Percentiles rank a stretch among this genome's conserved stretches.
Evolutionary conservation across 1,284 basidiomycete species (phyloP).

Genomic region (Vanrija pseudolonga): DNA sequence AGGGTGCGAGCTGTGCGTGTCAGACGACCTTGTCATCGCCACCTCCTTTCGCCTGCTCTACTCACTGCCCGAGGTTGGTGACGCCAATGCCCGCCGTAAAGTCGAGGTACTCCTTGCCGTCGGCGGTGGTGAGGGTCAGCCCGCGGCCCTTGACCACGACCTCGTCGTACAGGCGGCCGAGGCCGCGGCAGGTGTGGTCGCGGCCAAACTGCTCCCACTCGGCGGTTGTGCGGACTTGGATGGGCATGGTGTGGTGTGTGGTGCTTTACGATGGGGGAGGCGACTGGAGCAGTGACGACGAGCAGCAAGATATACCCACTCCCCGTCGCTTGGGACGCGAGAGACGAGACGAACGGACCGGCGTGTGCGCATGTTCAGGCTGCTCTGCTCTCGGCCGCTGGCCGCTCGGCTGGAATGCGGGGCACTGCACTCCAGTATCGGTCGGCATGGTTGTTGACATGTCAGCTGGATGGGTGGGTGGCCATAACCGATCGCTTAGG

Average conservation of each 20-base stretch:
- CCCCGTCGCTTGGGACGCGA: too few species aligned
- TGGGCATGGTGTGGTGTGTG: not conserved
- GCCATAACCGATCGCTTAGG: too few species aligned
- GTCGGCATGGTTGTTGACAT: too few species aligned
- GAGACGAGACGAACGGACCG: too few species aligned
- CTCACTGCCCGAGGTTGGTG: constrained; percentile 57
- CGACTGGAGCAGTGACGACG: too few species aligned
- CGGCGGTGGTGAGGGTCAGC: constrained; percentile 58
- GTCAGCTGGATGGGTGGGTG: too few species aligned
- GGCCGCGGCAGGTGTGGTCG: constrained; percentile 37
- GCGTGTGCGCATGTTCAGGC: too few species aligned
- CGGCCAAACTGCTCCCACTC: constrained; percentile 28
- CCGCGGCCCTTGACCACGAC: constrained; percentile 75
- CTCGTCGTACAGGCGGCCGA: constrained; percentile 52
- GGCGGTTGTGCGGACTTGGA: not conserved
- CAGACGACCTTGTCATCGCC: not conserved
- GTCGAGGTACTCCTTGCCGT: constrained; percentile 56
- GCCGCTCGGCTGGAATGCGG: too few species aligned
- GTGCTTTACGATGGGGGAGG: too few species aligned
- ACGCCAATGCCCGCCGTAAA: constrained; percentile 73
- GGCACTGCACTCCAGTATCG: too few species aligned
- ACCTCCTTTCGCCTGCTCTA: not conserved
- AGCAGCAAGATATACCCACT: too few species aligned
- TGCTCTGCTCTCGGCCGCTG: too few species aligned
- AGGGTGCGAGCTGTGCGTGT: constrained; percentile 55